Conservation (phyloP, 2,329 filamentous ascomycete genomes). For the Penicillium capsulatum region DNA sequence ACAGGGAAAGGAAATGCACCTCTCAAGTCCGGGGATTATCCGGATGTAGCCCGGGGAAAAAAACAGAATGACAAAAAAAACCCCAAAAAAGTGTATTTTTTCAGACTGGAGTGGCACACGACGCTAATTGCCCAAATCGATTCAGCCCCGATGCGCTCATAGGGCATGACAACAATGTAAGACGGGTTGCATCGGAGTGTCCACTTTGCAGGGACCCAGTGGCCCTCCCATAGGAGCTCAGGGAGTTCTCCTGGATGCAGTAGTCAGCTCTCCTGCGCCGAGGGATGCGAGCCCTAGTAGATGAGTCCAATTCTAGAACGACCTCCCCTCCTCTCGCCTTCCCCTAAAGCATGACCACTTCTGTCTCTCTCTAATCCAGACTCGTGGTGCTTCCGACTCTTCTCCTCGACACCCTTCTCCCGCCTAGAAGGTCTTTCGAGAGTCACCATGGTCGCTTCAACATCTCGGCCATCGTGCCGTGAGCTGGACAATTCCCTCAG, state of each 20-base stretch:
- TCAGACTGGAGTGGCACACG: no score
- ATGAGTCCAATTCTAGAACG: constrained; percentile 20
- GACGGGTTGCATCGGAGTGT: constrained; percentile 17
- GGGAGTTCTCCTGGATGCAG: constrained; percentile 20
- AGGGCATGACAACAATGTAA: constrained; percentile 14
- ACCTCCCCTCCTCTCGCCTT: neutral
- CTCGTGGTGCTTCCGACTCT: constrained; percentile 11
- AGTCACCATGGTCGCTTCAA: constrained; percentile 27
- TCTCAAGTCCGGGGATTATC: no score
- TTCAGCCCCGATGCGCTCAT: constrained; percentile 7
- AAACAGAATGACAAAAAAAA: constrained; percentile 1
- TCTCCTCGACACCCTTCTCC: constrained; percentile 11
- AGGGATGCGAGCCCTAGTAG: constrained; percentile 19
- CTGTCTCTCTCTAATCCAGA: constrained; percentile 5
- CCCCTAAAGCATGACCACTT: constrained; percentile 12
- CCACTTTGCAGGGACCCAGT: constrained; percentile 23
- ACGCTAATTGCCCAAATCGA: neutral
- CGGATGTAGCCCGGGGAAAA: neutral
- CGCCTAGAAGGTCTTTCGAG: constrained; percentile 19
- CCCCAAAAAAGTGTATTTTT: no score
- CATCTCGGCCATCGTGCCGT: constrained; percentile 26
- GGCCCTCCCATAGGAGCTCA: constrained; percentile 13
- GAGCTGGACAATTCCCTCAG: constrained; percentile 35
- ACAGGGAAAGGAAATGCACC: no score
- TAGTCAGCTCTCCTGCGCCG: constrained; percentile 21